Base-by-base conservation (phyloP, 805 yeast species). In the Pichia kluyveri region DNA sequence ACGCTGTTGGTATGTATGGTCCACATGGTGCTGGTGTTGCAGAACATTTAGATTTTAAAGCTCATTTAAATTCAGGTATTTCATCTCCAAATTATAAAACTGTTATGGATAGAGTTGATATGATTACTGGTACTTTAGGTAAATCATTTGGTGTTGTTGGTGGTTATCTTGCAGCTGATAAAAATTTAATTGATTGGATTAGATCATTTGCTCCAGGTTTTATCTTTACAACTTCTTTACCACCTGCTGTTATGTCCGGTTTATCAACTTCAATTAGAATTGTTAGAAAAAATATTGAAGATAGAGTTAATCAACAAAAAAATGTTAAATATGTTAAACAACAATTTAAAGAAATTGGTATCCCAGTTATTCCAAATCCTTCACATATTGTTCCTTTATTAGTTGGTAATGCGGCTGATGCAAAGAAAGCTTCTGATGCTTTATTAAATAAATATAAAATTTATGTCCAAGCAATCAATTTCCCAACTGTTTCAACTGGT, bases 11-110 rank as follows among this genome's bases (percentile, higher is more conserved):
- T 48, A 78, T 93, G 83, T 93, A 93, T 64, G 99, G 99, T 60
- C 98, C 99, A 51, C 96, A 86, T 60, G 99, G 99, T 63, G 99
- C 96, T 34, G 99, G 99, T 70, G 98, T 93, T 47, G 96, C 98
- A 43, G 99, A 93, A 69, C 99, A 93, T 66, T 73, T 85, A 60
- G 87, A 93, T 69, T 93, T 89, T 58, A 86, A 86, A 42, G 80
- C 82, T 47, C 95, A 91, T 63, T 78, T 86, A 61, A 63, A 71
- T 50, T 66, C 81, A 15, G 93, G 93, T 55, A 70, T 80, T 56
- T 74, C 74, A 14, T 70, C 78, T 17, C 77, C 80, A 54, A 67
- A 69, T 43, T 58, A 56, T 41, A 67, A 71, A 48, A 81, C 95
- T 10, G 84, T 85, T 36, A 78, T 84, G 86, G 90, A 83, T 66